Conservation (phyloP, 129 eudicot species). For the Rutidosis leptorrhynchoides region DNA sequence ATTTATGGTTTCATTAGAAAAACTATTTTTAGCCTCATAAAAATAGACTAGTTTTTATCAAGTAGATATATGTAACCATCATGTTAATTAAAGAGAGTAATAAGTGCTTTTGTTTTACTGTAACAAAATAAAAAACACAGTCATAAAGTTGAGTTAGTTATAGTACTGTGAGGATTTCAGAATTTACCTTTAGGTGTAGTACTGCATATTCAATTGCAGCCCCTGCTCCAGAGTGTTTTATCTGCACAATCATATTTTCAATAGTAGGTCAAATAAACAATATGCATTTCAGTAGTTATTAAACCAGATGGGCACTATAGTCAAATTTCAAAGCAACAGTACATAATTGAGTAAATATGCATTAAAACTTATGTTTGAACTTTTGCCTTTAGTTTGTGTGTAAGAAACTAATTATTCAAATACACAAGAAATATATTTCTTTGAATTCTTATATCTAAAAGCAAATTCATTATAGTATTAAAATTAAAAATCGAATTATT, state of each 20-base stretch:
- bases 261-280: constrained; percentile 30
- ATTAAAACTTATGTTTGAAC: background rate
- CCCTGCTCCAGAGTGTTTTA: constrained; percentile 77
- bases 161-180: too few relatives aligned
- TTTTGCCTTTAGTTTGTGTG: background rate
- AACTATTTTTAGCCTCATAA: constrained; percentile 6
- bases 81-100: too few relatives aligned
- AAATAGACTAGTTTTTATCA: background rate
- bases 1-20: constrained; percentile 2
- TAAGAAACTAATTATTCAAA: background rate
- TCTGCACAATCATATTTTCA: constrained; percentile 40
- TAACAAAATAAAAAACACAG: too few relatives aligned
- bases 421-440: background rate
- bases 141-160: too few relatives aligned
- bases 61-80: too few relatives aligned
- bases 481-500: background rate
- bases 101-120: too few relatives aligned
- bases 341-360: background rate
- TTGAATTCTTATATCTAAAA: constrained; percentile 5
- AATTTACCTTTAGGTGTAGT: constrained; percentile 61
- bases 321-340: constrained; percentile 3
- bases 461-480: background rate
- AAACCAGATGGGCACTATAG: background rate
- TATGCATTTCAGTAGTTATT: background rate
- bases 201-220: constrained; percentile 99